These are phyloP conservation scores for Albophoma yamanashiensis DNA, from an alignment of 2,329 filamentous ascomycete species.

Conservation along the genomic window DNA sequence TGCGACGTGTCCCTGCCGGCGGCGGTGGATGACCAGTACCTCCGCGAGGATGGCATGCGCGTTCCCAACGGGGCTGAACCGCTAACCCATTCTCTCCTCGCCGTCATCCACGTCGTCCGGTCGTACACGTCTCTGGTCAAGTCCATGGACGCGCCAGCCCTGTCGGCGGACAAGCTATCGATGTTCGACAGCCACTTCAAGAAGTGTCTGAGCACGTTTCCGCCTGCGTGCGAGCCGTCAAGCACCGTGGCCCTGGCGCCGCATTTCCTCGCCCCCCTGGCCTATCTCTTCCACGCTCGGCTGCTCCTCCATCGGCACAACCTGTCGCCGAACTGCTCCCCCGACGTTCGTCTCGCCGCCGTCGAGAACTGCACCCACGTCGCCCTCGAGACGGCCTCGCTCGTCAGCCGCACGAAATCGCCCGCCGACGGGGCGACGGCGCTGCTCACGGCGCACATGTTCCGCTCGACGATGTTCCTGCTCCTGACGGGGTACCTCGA, in stretches of 20 bases:
- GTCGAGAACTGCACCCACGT: slow-evolving; percentile 67
- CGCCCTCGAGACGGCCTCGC: slow-evolving; percentile 66
- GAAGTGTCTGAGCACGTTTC: slow-evolving; percentile 64
- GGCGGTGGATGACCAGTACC: slow-evolving; percentile 69
- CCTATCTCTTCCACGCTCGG: slow-evolving; percentile 73
- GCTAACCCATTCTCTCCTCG: slow-evolving; percentile 61
- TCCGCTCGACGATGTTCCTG: slow-evolving; percentile 75
- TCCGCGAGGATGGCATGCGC: slow-evolving; percentile 46
- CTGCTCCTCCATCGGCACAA: slow-evolving; percentile 85
- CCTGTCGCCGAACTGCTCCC: slow-evolving; percentile 59
- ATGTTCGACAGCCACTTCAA: slow-evolving; percentile 74
- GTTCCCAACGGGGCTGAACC: slow-evolving; percentile 40
- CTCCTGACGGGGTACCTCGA: slow-evolving; percentile 65
- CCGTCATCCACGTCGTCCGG: slow-evolving; percentile 71
- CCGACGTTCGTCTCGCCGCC: slow-evolving; percentile 56
- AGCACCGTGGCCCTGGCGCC: slow-evolving; percentile 61
- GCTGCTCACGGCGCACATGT: slow-evolving; percentile 72
- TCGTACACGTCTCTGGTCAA: slow-evolving; percentile 65
- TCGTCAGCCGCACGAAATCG: slow-evolving; percentile 57
- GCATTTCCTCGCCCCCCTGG: slow-evolving; percentile 61
- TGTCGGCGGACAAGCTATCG: slow-evolving; percentile 58
- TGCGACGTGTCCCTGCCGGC: slow-evolving; percentile 76
- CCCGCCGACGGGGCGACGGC: slow-evolving; percentile 60
- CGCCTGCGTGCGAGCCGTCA: slow-evolving; percentile 58
- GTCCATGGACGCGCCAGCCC: slow-evolving; percentile 54